phyloP scores from a whole-genome alignment of 163 green algal genomes.

The Scenedesmus sp. region DNA sequence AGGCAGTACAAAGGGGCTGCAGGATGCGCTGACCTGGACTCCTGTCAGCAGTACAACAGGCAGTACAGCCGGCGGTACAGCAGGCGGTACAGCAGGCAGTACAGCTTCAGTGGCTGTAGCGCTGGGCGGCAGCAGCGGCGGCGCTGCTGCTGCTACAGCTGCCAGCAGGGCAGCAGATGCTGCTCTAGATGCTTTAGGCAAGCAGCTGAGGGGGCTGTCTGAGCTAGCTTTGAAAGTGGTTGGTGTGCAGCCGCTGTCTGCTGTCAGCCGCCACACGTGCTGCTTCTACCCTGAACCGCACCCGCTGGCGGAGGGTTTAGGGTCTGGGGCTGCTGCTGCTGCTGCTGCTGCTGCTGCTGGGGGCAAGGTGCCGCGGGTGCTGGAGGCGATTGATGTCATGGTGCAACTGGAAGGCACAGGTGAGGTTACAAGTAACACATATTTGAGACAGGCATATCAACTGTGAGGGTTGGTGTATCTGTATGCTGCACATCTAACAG shows the following conservation, averaged over 20 bases:
- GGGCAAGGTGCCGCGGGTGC: conserved; percentile 71
- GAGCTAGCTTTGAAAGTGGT: conserved; percentile 72
- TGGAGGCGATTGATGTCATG: conserved; percentile 84
- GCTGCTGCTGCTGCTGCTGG: conserved; percentile 21
- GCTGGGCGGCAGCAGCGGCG: neutral
- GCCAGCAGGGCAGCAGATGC: conserved; percentile 55
- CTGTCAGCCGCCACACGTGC: conserved; percentile 69
- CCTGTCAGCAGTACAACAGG: neutral
- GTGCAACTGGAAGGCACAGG: conserved; percentile 89
- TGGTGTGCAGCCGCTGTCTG: conserved; percentile 73
- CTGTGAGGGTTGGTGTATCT: neutral
- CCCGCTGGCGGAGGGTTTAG: conserved; percentile 71
- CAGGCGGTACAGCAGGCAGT: neutral
- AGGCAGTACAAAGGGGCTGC: neutral
- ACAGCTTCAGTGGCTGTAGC: conserved; percentile 19
- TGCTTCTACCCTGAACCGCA: conserved; percentile 80
- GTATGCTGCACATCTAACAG: neutral
- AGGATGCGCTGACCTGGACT: neutral
- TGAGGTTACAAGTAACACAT: conserved; percentile 33
- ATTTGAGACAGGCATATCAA: too few relatives aligned
- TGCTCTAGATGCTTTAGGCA: conserved; percentile 76
- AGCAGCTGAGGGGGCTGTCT: conserved; percentile 78
- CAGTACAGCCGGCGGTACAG: neutral
- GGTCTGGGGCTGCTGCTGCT: conserved; percentile 22
- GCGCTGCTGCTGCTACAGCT: conserved; percentile 24